Percentiles rank a stretch among this genome's conserved stretches.
Evolutionary conservation across 495 filamentous ascomycete genomes (phyloP).

Genomic region (Glutinoglossum americanum): DNA sequence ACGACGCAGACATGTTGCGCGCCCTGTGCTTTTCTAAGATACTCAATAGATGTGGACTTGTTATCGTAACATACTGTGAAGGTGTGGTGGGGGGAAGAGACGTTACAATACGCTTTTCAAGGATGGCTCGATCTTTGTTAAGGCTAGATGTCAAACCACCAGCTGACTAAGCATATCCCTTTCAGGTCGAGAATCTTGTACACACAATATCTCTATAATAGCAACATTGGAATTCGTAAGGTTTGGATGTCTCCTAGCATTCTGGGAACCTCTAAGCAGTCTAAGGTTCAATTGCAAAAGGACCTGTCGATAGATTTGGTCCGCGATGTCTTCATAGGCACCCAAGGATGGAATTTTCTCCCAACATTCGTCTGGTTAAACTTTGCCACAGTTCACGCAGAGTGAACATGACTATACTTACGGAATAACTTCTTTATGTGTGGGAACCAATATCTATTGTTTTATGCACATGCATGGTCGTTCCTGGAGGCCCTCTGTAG

Average conservation of each 20-base stretch:
- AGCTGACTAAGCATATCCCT: neutral
- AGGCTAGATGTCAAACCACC: neutral
- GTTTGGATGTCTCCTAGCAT: slow-evolving; percentile 18
- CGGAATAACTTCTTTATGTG: neutral
- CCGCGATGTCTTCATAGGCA: too few species aligned
- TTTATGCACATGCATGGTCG: neutral
- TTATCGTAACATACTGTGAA: neutral
- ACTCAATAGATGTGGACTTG: neutral
- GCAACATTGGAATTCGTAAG: slow-evolving; percentile 37
- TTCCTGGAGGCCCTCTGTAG: neutral
- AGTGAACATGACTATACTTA: too few species aligned
- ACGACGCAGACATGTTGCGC: slow-evolving; percentile 42
- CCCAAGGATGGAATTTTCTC: too few species aligned
- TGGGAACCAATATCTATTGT: neutral
- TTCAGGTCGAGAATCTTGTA: neutral
- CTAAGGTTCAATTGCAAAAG: neutral
- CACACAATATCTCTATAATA: slow-evolving; percentile 17
- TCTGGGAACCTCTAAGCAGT: neutral
- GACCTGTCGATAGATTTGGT: too few species aligned
- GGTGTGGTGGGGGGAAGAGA: neutral
- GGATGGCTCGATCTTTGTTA: neutral
- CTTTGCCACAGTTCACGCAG: too few species aligned
- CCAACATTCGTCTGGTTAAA: too few species aligned
- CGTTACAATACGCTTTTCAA: slow-evolving; percentile 1
- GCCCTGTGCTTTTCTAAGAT: neutral